Evolutionary conservation across 2,329 filamentous ascomycete genomes (phyloP), one percentile per base, ranked within the genome.

Genomic region (Dothistroma septosporum): DNA sequence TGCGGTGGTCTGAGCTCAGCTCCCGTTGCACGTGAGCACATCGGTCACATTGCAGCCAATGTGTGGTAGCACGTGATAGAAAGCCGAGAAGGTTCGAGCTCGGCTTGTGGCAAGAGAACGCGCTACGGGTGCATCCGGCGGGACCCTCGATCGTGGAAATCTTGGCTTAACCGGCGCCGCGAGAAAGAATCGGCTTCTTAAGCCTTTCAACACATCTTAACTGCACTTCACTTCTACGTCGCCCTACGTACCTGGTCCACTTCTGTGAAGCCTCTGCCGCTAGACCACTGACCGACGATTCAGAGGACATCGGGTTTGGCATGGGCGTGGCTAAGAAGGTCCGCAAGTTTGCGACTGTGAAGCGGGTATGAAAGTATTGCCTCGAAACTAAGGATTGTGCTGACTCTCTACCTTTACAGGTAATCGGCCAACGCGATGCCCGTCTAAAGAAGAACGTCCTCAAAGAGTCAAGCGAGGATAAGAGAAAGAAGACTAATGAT

Each of bases 261-360:
- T 28, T 28, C 24, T 3, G 3, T 28, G 24, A 28, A 28, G 24
- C 24, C 24, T 28, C 24, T 6, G 24, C 3, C 24, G 24, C 24
- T 28, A 6, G 24, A 6, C 24, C 24, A 28, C 24, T 28, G 24
- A 28, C 24, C 24, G 24, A 28, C 24, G 24, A 6, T 28, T 28
- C 24, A 28, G 6, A 28, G 24, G 24, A 28, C 3, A 28, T 28
- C 24, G 24, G 24, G 24, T 28, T 28, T 6, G 24, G 4, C 11
- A 97, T 97, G 93, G 92, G 92, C 78, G 85, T 92, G 68, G 85
- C 87, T 65, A 96, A 96, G 81, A 91, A 87, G 76, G 96, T 91
- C 57, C 87, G 92, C 80, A 97, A 97, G 80, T 97, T 96, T 76
- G 93, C 87, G 37, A 67, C 85, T 77, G 86, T 92, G 73, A 95